Conservation (phyloP, 2,329 filamentous ascomycete species). For the Microdochium nivale region DNA sequence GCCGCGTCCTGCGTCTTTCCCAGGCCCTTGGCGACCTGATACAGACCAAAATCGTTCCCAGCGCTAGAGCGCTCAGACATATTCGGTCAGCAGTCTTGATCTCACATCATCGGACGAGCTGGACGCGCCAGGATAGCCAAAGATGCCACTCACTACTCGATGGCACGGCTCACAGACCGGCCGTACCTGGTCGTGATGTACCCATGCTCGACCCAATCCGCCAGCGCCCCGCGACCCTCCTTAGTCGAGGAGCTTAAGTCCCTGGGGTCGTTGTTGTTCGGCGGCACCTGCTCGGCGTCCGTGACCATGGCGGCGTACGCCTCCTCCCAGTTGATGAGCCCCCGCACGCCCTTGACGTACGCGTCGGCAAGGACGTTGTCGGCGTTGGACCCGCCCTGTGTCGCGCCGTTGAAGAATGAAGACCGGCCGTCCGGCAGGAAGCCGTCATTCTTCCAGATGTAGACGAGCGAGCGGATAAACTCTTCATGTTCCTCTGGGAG, state of each 20-base stretch:
- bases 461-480: constrained; percentile 57
- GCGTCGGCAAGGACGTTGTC: constrained; percentile 68
- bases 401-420: constrained; percentile 60
- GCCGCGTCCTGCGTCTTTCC: constrained; percentile 38
- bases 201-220: constrained; percentile 57
- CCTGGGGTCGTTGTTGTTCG: constrained; percentile 48
- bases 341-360: constrained; percentile 58
- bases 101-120: no score
- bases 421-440: constrained; percentile 59
- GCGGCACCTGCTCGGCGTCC: constrained; percentile 55
- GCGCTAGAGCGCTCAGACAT: constrained; percentile 23
- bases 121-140: neutral
- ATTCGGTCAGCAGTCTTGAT: neutral
- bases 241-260: constrained; percentile 54
- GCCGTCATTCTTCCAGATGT: constrained; percentile 57
- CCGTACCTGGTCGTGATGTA: constrained; percentile 56
- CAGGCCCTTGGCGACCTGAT: constrained; percentile 54
- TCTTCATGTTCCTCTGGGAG: constrained; percentile 56
- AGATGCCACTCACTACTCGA: constrained; percentile 45
- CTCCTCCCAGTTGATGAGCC: constrained; percentile 54
- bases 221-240: constrained; percentile 59
- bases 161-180: constrained; percentile 53
- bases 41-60: constrained; percentile 59
- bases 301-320: constrained; percentile 56
- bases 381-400: constrained; percentile 61